Evolutionary conservation across 352 stramenopile genomes (phyloP), one percentile per base, ranked within the genome.

Genomic region (Pythium dissimile): DNA sequence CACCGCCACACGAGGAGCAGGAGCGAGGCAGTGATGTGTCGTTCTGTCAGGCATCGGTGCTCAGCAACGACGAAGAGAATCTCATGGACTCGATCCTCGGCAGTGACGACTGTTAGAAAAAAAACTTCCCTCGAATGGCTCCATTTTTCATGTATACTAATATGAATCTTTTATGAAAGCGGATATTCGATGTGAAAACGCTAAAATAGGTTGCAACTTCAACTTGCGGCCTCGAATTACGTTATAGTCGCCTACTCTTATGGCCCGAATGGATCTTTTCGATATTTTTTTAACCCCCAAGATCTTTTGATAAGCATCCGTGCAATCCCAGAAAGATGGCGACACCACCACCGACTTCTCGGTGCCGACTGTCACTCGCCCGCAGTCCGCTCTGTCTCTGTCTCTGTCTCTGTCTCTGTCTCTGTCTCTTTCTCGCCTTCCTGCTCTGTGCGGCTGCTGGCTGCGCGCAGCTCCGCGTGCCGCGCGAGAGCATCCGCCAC

Each of bases 1-100:
- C 75, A 23, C 78, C 79, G 4, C 65, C 59, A 18, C 57, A 31
- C 11, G 66, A 71, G n/a, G 56, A 69, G 5, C 53, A 73, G 5
- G 53, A 57, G 16, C 34, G 37, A 13, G 57, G 66, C 18, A 55
- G 44, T 31, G 27, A 42, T 3, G 44, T 32, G 12, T 48, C 60
- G 8, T 54, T 50, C 15, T 51, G 60, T 13, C 64, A 72, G 10
- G 54, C 49, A 9, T 78, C 67, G 1, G 71, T 83, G 45, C 69
- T 92, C 18, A 89, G 74, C 59, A 84, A 89, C 45, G 80, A 93
- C 26, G 84, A 93, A 57, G 84, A 93, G 68, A 89, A 73, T 60
- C 63, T 93, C 49, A 93, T 93, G 84, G 75, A 91, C 55, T 72
- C 77, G 34, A 93, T 93, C 37, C 64, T 92, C 23, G 79, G 72